phyloP scores from a whole-genome alignment of 345 rosid species.

The Citrus inodora region DNA sequence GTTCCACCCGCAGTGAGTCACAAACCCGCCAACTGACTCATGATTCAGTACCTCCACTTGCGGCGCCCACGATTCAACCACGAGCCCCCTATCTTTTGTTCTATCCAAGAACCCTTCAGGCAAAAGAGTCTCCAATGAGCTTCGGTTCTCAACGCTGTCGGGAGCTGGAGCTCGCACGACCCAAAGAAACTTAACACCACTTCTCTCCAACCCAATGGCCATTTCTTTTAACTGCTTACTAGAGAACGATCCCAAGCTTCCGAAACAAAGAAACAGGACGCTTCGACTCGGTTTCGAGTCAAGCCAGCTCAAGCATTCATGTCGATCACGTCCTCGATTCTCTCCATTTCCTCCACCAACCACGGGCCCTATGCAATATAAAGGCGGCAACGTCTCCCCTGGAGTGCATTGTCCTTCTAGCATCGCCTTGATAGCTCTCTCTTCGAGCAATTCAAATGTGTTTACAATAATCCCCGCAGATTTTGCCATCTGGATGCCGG shows the following conservation, averaged over 20 bases:
- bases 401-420: conserved; percentile 28
- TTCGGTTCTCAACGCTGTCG: not conserved
- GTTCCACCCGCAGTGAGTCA: conserved; percentile 40
- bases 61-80: conserved; percentile 33
- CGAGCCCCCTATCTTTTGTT: conserved; percentile 22
- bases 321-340: not conserved
- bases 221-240: conserved; percentile 36
- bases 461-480: conserved; percentile 34
- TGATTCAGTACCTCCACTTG: conserved; percentile 26
- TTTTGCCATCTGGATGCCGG: conserved; percentile 1
- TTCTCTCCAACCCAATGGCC: conserved; percentile 38
- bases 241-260: conserved; percentile 34
- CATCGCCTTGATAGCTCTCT: conserved; percentile 17
- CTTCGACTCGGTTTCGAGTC: conserved; percentile 29
- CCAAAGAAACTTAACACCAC: conserved; percentile 42
- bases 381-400: conserved; percentile 21
- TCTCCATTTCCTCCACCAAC: not conserved
- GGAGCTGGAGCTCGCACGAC: conserved; percentile 33
- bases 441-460: conserved; percentile 33
- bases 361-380: conserved; percentile 38
- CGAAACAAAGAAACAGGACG: conserved; percentile 37
- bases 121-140: not conserved
- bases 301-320: conserved; percentile 35
- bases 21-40: conserved; percentile 30
- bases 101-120: conserved; percentile 40